These are phyloP conservation scores for Colletotrichum liaoningense DNA, from an alignment of 2,329 filamentous ascomycete species.

Conservation along the genomic window DNA sequence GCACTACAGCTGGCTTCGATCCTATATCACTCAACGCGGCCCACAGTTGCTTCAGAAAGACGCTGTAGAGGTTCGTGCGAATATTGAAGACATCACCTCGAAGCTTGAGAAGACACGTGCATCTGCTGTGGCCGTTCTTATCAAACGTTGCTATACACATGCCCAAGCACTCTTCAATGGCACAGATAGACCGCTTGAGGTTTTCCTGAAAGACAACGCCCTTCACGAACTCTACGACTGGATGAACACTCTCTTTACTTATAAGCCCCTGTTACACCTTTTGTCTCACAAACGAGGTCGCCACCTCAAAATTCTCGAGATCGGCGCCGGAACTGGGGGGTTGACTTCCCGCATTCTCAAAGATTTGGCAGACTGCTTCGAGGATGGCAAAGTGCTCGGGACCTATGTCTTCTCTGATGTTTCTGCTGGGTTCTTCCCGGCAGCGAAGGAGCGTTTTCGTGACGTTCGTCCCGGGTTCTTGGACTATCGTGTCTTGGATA, in stretches of 20 bases:
- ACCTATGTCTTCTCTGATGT: constrained; percentile 43
- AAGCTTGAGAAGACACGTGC: background rate
- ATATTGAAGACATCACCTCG: background rate
- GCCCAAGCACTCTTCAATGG: background rate
- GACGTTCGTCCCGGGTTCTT: background rate
- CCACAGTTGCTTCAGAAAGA: accelerated
- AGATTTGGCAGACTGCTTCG: constrained; percentile 23
- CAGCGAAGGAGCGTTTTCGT: constrained; percentile 15
- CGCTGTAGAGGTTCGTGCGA: background rate
- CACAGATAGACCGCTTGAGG: background rate
- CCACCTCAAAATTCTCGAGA: constrained; percentile 48
- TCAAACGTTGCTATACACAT: constrained; percentile 23
- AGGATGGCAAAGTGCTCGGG: constrained; percentile 19
- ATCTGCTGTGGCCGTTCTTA: background rate
- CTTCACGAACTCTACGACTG: constrained; percentile 26
- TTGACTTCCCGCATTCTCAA: constrained; percentile 11
- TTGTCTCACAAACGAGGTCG: constrained; percentile 16
- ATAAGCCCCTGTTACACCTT: background rate
- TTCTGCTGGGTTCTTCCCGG: constrained; percentile 39
- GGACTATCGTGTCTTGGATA: constrained; percentile 37
- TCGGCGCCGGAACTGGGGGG: constrained; percentile 30
- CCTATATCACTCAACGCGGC: background rate
- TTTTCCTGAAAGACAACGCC: constrained; percentile 14
- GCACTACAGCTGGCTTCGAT: background rate
- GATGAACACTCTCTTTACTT: constrained; percentile 27